A percentile compares a stretch with the other conserved stretches of the same genome.
These are phyloP conservation scores for Eutypella sp. DNA, from an alignment of 2,329 filamentous ascomycete species.

Conservation along the genomic window DNA sequence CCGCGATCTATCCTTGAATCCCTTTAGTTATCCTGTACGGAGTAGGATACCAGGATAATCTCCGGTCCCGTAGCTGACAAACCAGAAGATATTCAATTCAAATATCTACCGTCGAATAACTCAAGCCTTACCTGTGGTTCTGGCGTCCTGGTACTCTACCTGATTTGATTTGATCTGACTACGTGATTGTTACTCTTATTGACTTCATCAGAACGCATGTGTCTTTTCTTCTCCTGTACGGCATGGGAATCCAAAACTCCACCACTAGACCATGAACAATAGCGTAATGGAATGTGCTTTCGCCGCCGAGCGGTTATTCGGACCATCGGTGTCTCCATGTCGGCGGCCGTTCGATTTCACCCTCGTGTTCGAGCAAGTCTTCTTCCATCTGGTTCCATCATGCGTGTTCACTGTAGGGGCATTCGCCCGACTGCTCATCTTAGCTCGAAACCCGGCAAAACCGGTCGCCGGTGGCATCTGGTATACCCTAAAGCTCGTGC, in stretches of 20 bases:
- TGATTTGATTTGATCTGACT: too few species aligned
- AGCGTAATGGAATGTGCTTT: conserved; percentile 8
- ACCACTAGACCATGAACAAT: background rate
- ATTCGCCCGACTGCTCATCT: conserved; percentile 3
- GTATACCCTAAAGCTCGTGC: conserved; percentile 9
- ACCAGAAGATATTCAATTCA: too few species aligned
- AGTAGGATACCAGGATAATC: too few species aligned
- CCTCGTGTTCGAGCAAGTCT: conserved; percentile 11
- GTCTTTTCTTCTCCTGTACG: background rate
- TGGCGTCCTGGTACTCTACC: too few species aligned
- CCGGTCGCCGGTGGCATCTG: conserved; percentile 4
- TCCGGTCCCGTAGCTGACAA: too few species aligned
- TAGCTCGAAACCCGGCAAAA: conserved; percentile 1
- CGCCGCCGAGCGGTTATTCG: conserved; percentile 10
- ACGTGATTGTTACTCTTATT: too few species aligned
- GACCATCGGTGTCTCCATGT: conserved; percentile 10
- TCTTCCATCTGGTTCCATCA: conserved; percentile 11
- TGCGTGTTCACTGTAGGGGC: conserved; percentile 6
- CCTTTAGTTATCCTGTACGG: too few species aligned
- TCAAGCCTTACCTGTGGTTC: too few species aligned
- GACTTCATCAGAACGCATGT: too few species aligned
- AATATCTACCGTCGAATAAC: too few species aligned
- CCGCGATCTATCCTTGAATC: too few species aligned
- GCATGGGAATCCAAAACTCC: background rate
- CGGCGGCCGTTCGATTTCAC: conserved; percentile 14